phyloP scores from a whole-genome alignment of 1,139 yeast genomes.

The Wickerhamomyces sp. region DNA sequence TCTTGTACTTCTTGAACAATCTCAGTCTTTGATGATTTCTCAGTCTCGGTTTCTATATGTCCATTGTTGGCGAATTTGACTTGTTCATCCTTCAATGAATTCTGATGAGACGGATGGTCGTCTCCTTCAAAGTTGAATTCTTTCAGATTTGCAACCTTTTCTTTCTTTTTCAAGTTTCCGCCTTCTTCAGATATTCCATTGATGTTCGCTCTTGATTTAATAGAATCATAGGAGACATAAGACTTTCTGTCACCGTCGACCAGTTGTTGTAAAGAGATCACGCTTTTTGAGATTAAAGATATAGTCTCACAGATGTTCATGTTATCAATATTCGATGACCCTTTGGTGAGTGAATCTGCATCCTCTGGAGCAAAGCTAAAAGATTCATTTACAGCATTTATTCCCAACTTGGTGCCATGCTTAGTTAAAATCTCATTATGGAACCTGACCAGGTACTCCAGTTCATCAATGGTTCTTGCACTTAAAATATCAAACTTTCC shows the following conservation, averaged over 20 bases:
- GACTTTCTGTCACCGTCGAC: constrained; percentile 13
- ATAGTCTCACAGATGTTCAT: constrained; percentile 24
- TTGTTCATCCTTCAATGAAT: too few relatives aligned
- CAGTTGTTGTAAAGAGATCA: constrained; percentile 19
- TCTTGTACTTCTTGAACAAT: too few relatives aligned
- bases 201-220: constrained; percentile 6
- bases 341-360: constrained; percentile 1
- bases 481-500: constrained; percentile 67
- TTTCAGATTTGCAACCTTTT: constrained; percentile 12
- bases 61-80: too few relatives aligned
- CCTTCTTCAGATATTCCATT: constrained; percentile 2
- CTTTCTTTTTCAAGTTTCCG: constrained; percentile 13
- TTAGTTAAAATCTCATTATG: constrained; percentile 29
- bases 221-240: constrained; percentile 20
- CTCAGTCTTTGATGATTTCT: too few relatives aligned
- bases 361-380: constrained; percentile 20
- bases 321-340: constrained; percentile 23
- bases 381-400: constrained; percentile 7
- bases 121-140: constrained; percentile 19
- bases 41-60: too few relatives aligned
- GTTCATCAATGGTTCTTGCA: constrained; percentile 75
- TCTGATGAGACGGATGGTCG: too few relatives aligned
- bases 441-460: constrained; percentile 35
- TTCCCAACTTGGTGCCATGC: constrained; percentile 9
- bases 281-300: constrained; percentile 22